Percentiles rank a stretch among this genome's conserved stretches.
Conservation (phyloP, 768 basidiomycete species). For the Russula compacta region DNA sequence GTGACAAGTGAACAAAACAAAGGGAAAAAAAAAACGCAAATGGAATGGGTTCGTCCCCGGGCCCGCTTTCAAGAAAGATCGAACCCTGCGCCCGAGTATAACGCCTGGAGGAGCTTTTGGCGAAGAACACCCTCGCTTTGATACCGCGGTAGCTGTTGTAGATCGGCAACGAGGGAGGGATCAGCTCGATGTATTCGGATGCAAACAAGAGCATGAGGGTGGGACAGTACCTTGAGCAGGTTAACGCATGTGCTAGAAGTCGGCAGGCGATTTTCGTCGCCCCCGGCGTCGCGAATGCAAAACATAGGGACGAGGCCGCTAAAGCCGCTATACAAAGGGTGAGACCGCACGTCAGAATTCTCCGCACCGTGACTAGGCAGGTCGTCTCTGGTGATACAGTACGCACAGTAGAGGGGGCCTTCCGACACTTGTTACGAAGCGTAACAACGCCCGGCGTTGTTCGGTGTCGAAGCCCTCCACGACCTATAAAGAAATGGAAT, state of each 20-base stretch:
- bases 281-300: conserved; percentile 73
- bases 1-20: neutral
- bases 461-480: conserved; percentile 72
- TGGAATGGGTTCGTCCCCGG: no score
- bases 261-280: conserved; percentile 61
- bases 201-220: neutral
- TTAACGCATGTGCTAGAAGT: conserved; percentile 88
- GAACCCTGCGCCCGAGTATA: conserved; percentile 84
- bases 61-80: conserved; percentile 61
- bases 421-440: conserved; percentile 91
- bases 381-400: conserved; percentile 1
- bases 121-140: conserved; percentile 52
- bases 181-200: neutral
- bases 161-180: no score
- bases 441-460: conserved; percentile 65
- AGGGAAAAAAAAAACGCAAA: neutral
- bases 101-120: conserved; percentile 76
- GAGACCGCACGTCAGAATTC: neutral
- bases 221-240: conserved; percentile 60
- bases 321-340: conserved; percentile 49
- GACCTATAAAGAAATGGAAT: conserved; percentile 38
- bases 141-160: conserved; percentile 58
- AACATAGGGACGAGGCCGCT: conserved; percentile 83
- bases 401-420: conserved; percentile 80
- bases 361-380: neutral